Evolutionary conservation across 2,329 filamentous ascomycete species (phyloP).

Genomic region (Lachnellula occidentalis): DNA sequence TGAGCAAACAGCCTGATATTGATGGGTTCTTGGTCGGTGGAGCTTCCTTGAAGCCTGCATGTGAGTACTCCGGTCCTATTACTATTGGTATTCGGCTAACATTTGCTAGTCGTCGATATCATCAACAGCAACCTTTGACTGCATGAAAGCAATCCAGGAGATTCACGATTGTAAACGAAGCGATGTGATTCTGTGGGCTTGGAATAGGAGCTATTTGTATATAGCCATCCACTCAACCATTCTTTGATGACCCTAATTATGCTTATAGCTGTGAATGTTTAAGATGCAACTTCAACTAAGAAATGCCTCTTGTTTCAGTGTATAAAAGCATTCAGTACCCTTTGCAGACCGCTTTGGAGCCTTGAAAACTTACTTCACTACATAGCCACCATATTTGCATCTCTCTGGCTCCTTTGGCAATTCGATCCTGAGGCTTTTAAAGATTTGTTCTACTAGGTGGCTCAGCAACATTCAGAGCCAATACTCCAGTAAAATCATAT

Average conservation of each 20-base stretch:
- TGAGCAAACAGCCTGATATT: slow-evolving; percentile 89
- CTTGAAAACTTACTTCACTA: background rate
- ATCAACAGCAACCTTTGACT: slow-evolving; percentile 51
- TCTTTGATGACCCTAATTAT: background rate
- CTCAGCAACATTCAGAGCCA: background rate
- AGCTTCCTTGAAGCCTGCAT: slow-evolving; percentile 94
- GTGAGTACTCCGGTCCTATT: slow-evolving; percentile 46
- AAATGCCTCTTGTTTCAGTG: too few species aligned
- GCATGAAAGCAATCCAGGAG: slow-evolving; percentile 9
- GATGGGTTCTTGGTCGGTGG: slow-evolving; percentile 97
- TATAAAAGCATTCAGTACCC: too few species aligned
- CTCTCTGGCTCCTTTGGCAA: background rate
- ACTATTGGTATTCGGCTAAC: slow-evolving; percentile 3
- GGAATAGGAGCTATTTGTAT: background rate
- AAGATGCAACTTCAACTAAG: background rate
- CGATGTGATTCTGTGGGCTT: background rate
- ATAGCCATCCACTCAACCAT: background rate
- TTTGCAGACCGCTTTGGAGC: too few species aligned
- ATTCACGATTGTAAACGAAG: slow-evolving; percentile 16
- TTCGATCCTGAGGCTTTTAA: background rate
- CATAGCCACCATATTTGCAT: background rate
- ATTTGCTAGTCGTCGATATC: slow-evolving; percentile 54
- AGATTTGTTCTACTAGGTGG: background rate
- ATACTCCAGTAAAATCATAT: background rate
- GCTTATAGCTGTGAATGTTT: background rate